These are phyloP conservation scores for Cytospora piceicola DNA, from an alignment of 2,329 filamentous ascomycete genomes.

Conservation along the genomic window DNA sequence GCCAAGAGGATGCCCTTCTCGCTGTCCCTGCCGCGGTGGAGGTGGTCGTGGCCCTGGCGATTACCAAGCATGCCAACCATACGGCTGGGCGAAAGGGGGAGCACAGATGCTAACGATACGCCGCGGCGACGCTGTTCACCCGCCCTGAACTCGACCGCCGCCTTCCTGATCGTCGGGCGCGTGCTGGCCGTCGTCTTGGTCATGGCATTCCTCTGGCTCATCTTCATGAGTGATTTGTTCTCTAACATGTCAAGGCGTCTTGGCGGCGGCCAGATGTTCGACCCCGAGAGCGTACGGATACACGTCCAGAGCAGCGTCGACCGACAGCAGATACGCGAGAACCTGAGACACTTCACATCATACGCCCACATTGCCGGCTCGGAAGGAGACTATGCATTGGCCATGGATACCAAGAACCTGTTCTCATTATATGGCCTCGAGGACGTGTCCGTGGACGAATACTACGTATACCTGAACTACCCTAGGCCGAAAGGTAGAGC, in stretches of 20 bases:
- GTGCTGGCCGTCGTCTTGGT: slow-evolving; percentile 77
- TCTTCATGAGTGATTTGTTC: slow-evolving; percentile 87
- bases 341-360: slow-evolving; percentile 75
- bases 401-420: slow-evolving; percentile 79
- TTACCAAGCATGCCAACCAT: slow-evolving; percentile 53
- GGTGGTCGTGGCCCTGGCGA: slow-evolving; percentile 58
- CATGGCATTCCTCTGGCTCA: slow-evolving; percentile 75
- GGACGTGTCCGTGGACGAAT: slow-evolving; percentile 75
- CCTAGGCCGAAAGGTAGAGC: slow-evolving; percentile 75
- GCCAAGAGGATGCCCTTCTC: slow-evolving; percentile 60
- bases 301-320: slow-evolving; percentile 77
- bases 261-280: slow-evolving; percentile 72
- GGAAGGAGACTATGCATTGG: slow-evolving; percentile 85
- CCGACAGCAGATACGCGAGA: slow-evolving; percentile 68
- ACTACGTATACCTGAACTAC: slow-evolving; percentile 91
- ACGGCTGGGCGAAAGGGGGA: slow-evolving; percentile 41
- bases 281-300: slow-evolving; percentile 78
- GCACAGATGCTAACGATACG: slow-evolving; percentile 34
- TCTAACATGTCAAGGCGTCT: slow-evolving; percentile 65
- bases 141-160: slow-evolving; percentile 47
- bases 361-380: slow-evolving; percentile 95
- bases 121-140: slow-evolving; percentile 38
- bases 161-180: slow-evolving; percentile 69
- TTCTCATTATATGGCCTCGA: slow-evolving; percentile 77
- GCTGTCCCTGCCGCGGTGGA: slow-evolving; percentile 58